phyloP scores from a whole-genome alignment of 768 basidiomycete species.

The Pseudohyphozyma bogoriensis region DNA sequence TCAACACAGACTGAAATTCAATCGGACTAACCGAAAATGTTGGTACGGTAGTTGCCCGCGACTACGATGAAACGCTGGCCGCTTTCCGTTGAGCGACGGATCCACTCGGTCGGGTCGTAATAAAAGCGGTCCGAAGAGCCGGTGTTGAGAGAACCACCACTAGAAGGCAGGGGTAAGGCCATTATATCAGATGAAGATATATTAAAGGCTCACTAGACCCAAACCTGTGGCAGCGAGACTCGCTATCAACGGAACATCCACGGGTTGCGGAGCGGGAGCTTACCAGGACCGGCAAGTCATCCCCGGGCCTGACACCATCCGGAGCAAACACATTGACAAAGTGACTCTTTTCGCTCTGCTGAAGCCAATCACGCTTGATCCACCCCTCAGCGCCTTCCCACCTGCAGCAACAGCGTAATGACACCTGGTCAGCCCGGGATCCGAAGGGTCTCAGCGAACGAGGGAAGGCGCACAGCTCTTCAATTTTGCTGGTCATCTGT shows the following conservation, averaged over 20 bases:
- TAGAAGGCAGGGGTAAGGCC: not conserved
- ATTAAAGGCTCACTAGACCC: constrained; percentile 45
- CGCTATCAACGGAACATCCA: not conserved
- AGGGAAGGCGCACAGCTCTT: not conserved
- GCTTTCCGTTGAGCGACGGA: not conserved
- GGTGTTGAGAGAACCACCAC: constrained; percentile 23
- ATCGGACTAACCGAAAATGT: constrained; percentile 1
- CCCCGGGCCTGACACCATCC: constrained; percentile 28
- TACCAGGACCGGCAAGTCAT: constrained; percentile 42
- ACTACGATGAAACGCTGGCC: constrained; percentile 27
- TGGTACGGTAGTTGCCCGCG: constrained; percentile 23
- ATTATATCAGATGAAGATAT: not conserved
- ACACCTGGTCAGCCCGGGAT: too few relatives aligned
- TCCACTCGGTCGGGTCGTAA: constrained; percentile 21
- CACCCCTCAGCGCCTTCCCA: too few relatives aligned
- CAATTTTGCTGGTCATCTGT: constrained; percentile 11
- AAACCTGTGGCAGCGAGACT: too few relatives aligned
- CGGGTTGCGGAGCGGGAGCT: not conserved
- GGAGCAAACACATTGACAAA: constrained; percentile 47
- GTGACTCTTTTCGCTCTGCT: constrained; percentile 44
- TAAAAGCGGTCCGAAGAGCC: constrained; percentile 10
- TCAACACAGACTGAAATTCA: too few relatives aligned
- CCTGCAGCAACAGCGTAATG: too few relatives aligned
- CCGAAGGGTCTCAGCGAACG: too few relatives aligned
- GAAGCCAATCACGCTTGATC: not conserved